phyloP scores from a whole-genome alignment of 2,329 filamentous ascomycete genomes.

The Fusarium sororula region DNA sequence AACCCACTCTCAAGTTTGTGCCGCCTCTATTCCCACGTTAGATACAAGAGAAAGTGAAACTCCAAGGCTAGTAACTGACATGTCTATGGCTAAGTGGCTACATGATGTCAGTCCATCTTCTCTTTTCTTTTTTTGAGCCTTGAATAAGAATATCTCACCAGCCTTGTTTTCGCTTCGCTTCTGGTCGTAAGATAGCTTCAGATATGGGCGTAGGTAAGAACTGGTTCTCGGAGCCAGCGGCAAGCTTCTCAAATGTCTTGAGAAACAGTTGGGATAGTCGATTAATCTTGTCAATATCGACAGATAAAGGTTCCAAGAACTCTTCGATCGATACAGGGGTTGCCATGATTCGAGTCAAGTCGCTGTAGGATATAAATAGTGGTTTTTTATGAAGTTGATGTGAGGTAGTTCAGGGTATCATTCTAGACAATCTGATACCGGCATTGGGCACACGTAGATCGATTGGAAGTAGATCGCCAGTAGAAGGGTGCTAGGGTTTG shows the following conservation, averaged over 20 bases:
- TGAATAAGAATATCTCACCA: slow-evolving; percentile 54
- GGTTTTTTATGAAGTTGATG: not conserved
- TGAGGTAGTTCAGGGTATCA: slow-evolving; percentile 20
- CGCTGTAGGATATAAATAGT: not conserved
- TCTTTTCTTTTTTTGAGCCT: not conserved
- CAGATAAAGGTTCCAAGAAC: slow-evolving; percentile 61
- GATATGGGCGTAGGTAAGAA: slow-evolving; percentile 70
- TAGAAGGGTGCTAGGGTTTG: not conserved
- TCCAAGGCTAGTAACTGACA: slow-evolving; percentile 57
- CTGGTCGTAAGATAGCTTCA: slow-evolving; percentile 64
- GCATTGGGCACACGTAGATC: not conserved
- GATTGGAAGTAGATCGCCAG: not conserved
- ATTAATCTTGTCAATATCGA: slow-evolving; percentile 58
- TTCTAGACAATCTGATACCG: not conserved
- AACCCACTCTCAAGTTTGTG: slow-evolving; percentile 74
- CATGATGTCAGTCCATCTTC: slow-evolving; percentile 15
- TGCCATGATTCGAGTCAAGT: slow-evolving; percentile 16
- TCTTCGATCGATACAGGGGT: slow-evolving; percentile 44
- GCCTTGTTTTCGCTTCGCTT: slow-evolving; percentile 53
- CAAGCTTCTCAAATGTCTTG: slow-evolving; percentile 58
- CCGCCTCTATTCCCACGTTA: slow-evolving; percentile 66
- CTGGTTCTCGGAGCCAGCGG: slow-evolving; percentile 62
- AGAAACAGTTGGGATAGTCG: slow-evolving; percentile 59
- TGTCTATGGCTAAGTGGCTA: slow-evolving; percentile 71
- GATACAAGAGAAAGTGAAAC: not conserved